These are phyloP conservation scores for Xerocomus nothofagi DNA, from an alignment of 1,284 basidiomycete genomes.

Conservation along the genomic window DNA sequence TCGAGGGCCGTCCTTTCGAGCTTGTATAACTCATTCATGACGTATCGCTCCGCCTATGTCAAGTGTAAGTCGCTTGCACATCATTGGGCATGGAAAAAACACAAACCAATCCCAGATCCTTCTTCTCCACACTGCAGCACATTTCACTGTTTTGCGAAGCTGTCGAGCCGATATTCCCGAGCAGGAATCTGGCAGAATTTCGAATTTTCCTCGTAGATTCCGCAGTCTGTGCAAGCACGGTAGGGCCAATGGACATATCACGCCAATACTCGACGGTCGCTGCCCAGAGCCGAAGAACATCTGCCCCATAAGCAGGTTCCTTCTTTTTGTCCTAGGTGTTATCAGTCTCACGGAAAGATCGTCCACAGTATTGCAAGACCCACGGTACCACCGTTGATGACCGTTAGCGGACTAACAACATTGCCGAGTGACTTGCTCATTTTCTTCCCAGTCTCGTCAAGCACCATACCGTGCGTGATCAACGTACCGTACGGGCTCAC, in stretches of 20 bases:
- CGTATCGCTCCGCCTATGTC: slow-evolving; percentile 74
- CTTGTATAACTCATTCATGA: slow-evolving; percentile 81
- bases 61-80: slow-evolving; percentile 1
- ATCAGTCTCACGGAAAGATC: slow-evolving; percentile 4
- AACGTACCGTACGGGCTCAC: slow-evolving; percentile 78
- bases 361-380: slow-evolving; percentile 24
- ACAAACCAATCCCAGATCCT: slow-evolving; percentile 65
- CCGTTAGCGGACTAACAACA: slow-evolving; percentile 80
- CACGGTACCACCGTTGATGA: slow-evolving; percentile 81
- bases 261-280: slow-evolving; percentile 89
- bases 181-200: slow-evolving; percentile 86
- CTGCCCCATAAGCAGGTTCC: slow-evolving; percentile 81
- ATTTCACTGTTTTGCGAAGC: slow-evolving; percentile 11
- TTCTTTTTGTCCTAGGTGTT: slow-evolving; percentile 59
- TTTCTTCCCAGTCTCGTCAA: slow-evolving; percentile 90
- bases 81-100: not conserved
- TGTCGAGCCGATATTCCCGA: slow-evolving; percentile 74
- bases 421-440: slow-evolving; percentile 99
- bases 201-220: slow-evolving; percentile 86
- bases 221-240: slow-evolving; percentile 73
- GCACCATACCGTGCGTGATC: slow-evolving; percentile 96
- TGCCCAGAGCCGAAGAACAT: slow-evolving; percentile 89
- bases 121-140: slow-evolving; percentile 40
- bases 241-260: slow-evolving; percentile 85
- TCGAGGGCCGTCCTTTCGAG: slow-evolving; percentile 69